These are phyloP conservation scores for Theileria equi DNA, from an alignment of 169 alveolate species.

Conservation along the genomic window DNA sequence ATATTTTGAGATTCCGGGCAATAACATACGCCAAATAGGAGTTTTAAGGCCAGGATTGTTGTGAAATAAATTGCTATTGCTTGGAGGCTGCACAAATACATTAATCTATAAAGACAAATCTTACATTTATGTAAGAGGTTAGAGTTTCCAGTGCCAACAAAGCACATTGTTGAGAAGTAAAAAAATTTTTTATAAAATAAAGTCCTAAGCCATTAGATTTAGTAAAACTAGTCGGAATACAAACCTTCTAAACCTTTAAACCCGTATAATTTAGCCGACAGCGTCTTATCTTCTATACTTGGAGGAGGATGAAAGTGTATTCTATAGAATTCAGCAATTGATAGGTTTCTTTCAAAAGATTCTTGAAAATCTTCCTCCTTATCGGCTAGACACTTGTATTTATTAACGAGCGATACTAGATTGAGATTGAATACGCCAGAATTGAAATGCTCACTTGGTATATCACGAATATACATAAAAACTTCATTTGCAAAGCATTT, in stretches of 20 bases:
- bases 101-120: not conserved
- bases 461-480: constrained; percentile 43
- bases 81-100: constrained; percentile 56
- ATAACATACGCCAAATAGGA: constrained; percentile 48
- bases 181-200: constrained; percentile 31
- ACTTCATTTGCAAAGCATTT: constrained; percentile 35
- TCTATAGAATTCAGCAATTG: constrained; percentile 16
- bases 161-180: constrained; percentile 32
- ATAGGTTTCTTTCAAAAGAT: not conserved
- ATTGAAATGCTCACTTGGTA: constrained; percentile 52
- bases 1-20: not conserved
- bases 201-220: constrained; percentile 43
- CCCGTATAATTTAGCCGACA: constrained; percentile 29
- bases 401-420: constrained; percentile 1
- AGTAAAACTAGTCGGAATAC: not conserved
- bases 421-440: constrained; percentile 24
- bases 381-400: not conserved
- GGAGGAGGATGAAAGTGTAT: constrained; percentile 41
- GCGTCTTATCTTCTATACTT: not conserved
- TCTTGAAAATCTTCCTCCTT: not conserved
- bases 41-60: constrained; percentile 18
- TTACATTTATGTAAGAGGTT: constrained; percentile 49
- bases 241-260: constrained; percentile 60
- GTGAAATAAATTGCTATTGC: constrained; percentile 47
- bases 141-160: constrained; percentile 33